A percentile compares a stretch with the other conserved stretches of the same genome.
Conservation (phyloP, 2,329 filamentous ascomycete species). For the Aspergillus transmontanensis region DNA sequence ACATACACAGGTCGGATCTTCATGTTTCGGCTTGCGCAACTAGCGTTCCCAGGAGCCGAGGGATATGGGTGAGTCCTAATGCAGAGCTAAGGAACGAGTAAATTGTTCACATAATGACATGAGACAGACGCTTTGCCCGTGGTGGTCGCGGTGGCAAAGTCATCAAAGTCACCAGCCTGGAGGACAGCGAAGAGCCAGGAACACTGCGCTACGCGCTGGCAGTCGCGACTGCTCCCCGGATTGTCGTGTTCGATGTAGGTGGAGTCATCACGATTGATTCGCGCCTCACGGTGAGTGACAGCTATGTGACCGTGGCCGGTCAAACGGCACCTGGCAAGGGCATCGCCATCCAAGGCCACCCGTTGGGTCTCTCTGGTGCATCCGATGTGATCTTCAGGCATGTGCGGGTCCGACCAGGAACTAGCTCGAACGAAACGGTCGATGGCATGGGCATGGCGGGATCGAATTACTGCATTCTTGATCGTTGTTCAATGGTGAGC, state of each 20-base stretch:
- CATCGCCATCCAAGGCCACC: constrained; percentile 12
- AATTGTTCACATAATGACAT: not conserved
- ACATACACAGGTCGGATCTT: constrained; percentile 8
- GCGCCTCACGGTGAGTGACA: constrained; percentile 3
- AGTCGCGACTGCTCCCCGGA: constrained; percentile 7
- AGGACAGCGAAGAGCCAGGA: constrained; percentile 9
- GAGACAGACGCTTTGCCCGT: constrained; percentile 11
- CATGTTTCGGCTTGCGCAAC: constrained; percentile 9
- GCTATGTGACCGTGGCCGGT: constrained; percentile 11
- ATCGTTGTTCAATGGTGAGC: constrained; percentile 11
- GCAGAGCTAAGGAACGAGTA: not conserved
- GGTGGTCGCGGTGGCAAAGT: constrained; percentile 14
- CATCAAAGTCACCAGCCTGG: constrained; percentile 14
- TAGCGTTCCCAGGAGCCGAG: constrained; percentile 14
- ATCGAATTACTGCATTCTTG: constrained; percentile 14
- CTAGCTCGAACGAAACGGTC: constrained; percentile 4
- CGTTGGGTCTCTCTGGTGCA: constrained; percentile 13
- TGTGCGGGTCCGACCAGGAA: constrained; percentile 10
- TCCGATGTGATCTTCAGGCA: constrained; percentile 13
- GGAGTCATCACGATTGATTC: constrained; percentile 12
- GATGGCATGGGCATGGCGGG: constrained; percentile 16
- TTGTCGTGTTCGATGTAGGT: constrained; percentile 12
- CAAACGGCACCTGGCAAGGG: constrained; percentile 17
- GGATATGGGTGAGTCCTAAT: constrained; percentile 11
- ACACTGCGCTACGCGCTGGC: constrained; percentile 11